phyloP scores from a whole-genome alignment of 1,284 basidiomycete species.

The Ceratobasidium sp. region DNA sequence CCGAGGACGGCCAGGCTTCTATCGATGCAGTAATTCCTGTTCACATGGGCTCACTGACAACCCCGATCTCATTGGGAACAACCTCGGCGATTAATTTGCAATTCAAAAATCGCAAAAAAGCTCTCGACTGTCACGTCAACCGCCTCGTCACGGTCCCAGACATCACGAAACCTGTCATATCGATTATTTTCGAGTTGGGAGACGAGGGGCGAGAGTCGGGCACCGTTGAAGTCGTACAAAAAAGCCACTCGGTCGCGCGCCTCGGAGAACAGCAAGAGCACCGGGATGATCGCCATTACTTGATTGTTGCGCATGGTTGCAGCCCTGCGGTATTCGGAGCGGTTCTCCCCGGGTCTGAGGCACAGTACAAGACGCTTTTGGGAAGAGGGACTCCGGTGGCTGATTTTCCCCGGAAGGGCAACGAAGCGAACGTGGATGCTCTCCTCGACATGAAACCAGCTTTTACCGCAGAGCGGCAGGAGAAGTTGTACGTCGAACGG shows the following conservation, averaged over 20 bases:
- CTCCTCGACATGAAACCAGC: neutral
- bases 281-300: conserved; percentile 10
- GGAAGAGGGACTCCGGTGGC: neutral
- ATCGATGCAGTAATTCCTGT: conserved; percentile 24
- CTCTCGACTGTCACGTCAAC: neutral
- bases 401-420: neutral
- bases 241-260: neutral
- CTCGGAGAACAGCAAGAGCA: neutral
- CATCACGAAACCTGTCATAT: neutral
- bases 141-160: neutral
- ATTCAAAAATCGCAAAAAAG: neutral
- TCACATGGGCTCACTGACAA: conserved; percentile 5
- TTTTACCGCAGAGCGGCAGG: neutral
- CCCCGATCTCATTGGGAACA: neutral
- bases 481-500: neutral
- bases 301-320: conserved; percentile 4
- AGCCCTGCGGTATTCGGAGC: neutral
- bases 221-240: neutral
- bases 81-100: conserved; percentile 17
- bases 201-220: neutral
- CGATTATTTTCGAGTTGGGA: no score
- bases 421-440: neutral
- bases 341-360: neutral
- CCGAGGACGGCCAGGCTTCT: conserved; percentile 2
- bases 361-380: neutral